Percentiles rank a stretch among this genome's conserved stretches.
Conservation (phyloP, 805 yeast species). For the Tetrapisispora iriomotensis region DNA sequence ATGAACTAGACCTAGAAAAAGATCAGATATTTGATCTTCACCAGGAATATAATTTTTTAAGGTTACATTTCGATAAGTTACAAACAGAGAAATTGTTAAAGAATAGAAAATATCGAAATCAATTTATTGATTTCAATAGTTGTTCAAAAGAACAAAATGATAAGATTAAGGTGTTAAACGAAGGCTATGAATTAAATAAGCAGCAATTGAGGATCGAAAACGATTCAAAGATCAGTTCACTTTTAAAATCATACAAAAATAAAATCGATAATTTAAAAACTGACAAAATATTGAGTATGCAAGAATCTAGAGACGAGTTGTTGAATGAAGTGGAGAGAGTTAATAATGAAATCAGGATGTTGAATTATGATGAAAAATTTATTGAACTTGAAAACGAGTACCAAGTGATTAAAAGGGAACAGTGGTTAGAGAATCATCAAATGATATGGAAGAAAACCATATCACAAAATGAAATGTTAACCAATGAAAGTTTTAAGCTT, state of each 20-base stretch:
- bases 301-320: constrained; percentile 24
- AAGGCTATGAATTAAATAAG: constrained; percentile 28
- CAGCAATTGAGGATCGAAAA: constrained; percentile 28
- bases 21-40: constrained; percentile 16
- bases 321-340: constrained; percentile 26
- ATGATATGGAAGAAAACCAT: constrained; percentile 23
- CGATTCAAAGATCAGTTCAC: constrained; percentile 30
- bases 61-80: constrained; percentile 22
- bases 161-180: constrained; percentile 17
- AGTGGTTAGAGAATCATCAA: constrained; percentile 22
- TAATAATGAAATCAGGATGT: constrained; percentile 14
- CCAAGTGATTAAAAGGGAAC: constrained; percentile 10
- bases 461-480: constrained; percentile 15
- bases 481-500: constrained; percentile 13
- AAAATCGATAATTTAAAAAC: constrained; percentile 34
- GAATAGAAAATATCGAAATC: constrained; percentile 22
- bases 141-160: constrained; percentile 22
- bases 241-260: constrained; percentile 26
- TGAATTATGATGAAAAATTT: constrained; percentile 9
- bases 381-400: constrained; percentile 14
- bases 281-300: constrained; percentile 27
- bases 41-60: constrained; percentile 14
- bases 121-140: constrained; percentile 27
- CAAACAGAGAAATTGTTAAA: constrained; percentile 21
- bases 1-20: constrained; percentile 16